Conservation (phyloP, 2,329 filamentous ascomycete genomes). For the Arthrobotrys iridis region DNA sequence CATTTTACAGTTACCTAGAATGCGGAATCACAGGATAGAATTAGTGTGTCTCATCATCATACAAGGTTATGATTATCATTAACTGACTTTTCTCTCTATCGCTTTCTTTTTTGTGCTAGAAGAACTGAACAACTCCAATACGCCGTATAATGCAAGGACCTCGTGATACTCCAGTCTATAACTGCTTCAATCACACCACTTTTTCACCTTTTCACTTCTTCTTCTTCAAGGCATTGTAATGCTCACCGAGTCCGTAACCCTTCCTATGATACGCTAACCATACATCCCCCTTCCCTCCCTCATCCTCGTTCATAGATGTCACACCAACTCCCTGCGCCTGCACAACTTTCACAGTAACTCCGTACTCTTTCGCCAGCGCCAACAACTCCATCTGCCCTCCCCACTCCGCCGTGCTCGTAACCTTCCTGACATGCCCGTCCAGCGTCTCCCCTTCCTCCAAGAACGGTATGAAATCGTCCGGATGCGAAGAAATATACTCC, state of each 20-base stretch:
- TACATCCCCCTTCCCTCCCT: conserved; percentile 64
- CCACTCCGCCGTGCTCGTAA: conserved; percentile 92
- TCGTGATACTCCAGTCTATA: neutral
- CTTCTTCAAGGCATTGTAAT: conserved; percentile 86
- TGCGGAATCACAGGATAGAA: conserved; percentile 3
- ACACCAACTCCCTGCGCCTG: conserved; percentile 84
- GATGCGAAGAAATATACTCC: conserved; percentile 76
- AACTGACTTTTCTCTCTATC: conserved; percentile 23
- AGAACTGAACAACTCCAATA: conserved; percentile 8
- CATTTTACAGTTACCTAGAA: neutral
- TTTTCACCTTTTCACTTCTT: conserved; percentile 57
- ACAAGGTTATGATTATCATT: conserved; percentile 7
- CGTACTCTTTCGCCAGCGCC: conserved; percentile 83
- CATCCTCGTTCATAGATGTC: conserved; percentile 69
- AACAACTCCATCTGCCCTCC: conserved; percentile 90
- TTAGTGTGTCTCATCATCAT: conserved; percentile 8
- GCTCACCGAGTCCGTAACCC: conserved; percentile 92
- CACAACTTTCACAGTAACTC: conserved; percentile 82
- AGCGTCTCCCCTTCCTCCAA: conserved; percentile 76
- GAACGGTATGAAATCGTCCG: conserved; percentile 85
- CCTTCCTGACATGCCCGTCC: conserved; percentile 76
- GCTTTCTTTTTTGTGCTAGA: neutral
- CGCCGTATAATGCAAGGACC: conserved; percentile 14
- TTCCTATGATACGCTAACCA: conserved; percentile 97
- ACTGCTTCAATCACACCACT: neutral